A percentile compares a stretch with the other conserved stretches of the same genome.
Evolutionary conservation across 805 yeast genomes (phyloP).

Genomic region (Candida odintsovae): DNA sequence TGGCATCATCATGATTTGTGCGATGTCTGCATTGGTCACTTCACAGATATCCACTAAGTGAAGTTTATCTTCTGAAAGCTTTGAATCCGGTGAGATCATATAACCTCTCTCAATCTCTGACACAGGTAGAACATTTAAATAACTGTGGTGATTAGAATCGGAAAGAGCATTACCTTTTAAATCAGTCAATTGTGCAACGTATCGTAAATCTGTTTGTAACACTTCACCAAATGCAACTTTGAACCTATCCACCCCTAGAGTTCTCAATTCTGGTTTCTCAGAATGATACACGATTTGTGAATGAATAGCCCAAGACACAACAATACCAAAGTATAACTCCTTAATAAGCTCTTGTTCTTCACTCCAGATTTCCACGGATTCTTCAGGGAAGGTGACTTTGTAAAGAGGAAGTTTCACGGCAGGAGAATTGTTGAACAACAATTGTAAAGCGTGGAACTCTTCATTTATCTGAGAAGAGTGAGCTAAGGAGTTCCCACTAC

Average conservation of each 20-base stretch:
- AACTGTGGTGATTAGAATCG: constrained; percentile 6
- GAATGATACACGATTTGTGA: constrained; percentile 80
- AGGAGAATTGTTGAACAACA: constrained; percentile 24
- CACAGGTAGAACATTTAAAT: constrained; percentile 11
- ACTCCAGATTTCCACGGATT: constrained; percentile 3
- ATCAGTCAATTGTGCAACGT: not conserved
- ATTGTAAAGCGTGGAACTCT: constrained; percentile 30
- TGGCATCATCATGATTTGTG: constrained; percentile 11
- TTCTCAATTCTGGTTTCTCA: constrained; percentile 61
- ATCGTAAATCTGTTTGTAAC: constrained; percentile 30
- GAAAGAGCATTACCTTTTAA: not conserved
- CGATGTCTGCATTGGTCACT: constrained; percentile 7
- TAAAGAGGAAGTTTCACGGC: constrained; percentile 27
- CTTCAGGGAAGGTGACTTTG: constrained; percentile 26
- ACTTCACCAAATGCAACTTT: constrained; percentile 58
- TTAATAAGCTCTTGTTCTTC: constrained; percentile 1
- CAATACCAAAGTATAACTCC: constrained; percentile 42
- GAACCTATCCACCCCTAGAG: constrained; percentile 63
- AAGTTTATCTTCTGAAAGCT: constrained; percentile 9
- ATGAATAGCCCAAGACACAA: constrained; percentile 81
- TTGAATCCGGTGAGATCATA: constrained; percentile 20
- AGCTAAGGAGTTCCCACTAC: constrained; percentile 83
- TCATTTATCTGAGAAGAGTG: constrained; percentile 45
- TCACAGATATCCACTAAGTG: constrained; percentile 16
- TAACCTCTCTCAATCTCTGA: constrained; percentile 19